Base-by-base conservation (phyloP, 257 asterid genomes). In the Parsonsia alboflavescens region DNA sequence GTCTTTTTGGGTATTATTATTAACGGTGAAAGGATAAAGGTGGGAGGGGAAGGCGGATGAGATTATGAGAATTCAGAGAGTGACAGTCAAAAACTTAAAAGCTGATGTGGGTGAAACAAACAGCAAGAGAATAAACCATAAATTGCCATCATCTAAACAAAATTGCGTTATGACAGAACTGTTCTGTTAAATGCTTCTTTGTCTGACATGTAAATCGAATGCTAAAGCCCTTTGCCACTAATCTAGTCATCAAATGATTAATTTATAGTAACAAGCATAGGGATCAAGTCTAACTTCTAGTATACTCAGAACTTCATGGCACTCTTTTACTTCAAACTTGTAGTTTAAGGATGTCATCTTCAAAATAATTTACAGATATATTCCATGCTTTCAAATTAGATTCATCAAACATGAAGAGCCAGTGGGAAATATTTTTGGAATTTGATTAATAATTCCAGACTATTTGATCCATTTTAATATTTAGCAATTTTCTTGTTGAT, bases 61-160 rank as follows among this genome's bases (percentile, higher is more conserved):
- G 26, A 16, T 42, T 46, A 10, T 0, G 56, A 2, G 56, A 50
- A 11, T 10, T 15, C 15, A 13, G 11, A 7, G 44, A 48, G 22
- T 48, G 24, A 42, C 33, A 16, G 52, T 39, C n/a, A 53, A 17
- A n/a, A n/a, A n/a, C n/a, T n/a, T n/a, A n/a, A n/a, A 33, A 53
- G 52, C 75, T 26, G 65, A 8, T 54, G 12, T 16, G 6, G 64
- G 54, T 19, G 54, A 72, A 72, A 70, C 6, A 56, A 56, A 39
- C 33, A 56, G 50, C 10, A 49, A 22, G 9, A 57, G 48, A 71
- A 53, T 71, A 71, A 52, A 48, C 73, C 63, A 70, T 7, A 39
- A 33, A 24, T n/a, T n/a, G n/a, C n/a, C n/a, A n/a, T n/a, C n/a
- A n/a, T n/a, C n/a, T n/a, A n/a, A n/a, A n/a, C n/a, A n/a, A n/a